Percentiles rank a stretch among this genome's conserved stretches.
Evolutionary conservation across 73 alveolate genomes (phyloP).

Genomic region (Paramecium caudatum): DNA sequence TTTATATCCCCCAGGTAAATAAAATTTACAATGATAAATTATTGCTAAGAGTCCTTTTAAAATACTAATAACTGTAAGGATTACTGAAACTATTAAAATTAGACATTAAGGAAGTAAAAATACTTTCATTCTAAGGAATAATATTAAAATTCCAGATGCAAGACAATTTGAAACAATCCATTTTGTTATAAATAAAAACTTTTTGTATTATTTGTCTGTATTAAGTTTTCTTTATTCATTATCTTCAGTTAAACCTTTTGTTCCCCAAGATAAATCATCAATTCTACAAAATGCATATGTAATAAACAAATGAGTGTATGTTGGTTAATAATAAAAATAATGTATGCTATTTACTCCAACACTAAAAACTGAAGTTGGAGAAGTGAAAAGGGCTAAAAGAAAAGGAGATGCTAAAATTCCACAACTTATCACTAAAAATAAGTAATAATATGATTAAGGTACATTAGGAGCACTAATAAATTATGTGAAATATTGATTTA

Average conservation of each 20-base stretch:
- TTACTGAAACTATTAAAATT: not conserved
- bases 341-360: not conserved
- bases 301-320: constrained; percentile 67
- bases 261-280: constrained; percentile 78
- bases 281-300: constrained; percentile 74
- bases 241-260: constrained; percentile 55
- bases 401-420: constrained; percentile 20
- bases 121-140: not conserved
- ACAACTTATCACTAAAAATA: not conserved
- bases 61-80: not conserved
- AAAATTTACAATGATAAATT: not conserved
- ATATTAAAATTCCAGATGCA: not conserved
- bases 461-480: not conserved
- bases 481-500: not conserved
- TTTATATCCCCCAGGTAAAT: not conserved
- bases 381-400: not conserved
- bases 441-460: not conserved
- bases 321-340: constrained; percentile 62
- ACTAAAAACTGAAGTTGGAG: not conserved
- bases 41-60: not conserved
- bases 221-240: not conserved
- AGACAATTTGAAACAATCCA: not conserved
- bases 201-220: not conserved
- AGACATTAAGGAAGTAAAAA: not conserved
- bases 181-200: not conserved